Evolutionary conservation across 352 stramenopile species (phyloP), one percentile per base, ranked within the genome.

Genomic region (Phytophthora sp.): DNA sequence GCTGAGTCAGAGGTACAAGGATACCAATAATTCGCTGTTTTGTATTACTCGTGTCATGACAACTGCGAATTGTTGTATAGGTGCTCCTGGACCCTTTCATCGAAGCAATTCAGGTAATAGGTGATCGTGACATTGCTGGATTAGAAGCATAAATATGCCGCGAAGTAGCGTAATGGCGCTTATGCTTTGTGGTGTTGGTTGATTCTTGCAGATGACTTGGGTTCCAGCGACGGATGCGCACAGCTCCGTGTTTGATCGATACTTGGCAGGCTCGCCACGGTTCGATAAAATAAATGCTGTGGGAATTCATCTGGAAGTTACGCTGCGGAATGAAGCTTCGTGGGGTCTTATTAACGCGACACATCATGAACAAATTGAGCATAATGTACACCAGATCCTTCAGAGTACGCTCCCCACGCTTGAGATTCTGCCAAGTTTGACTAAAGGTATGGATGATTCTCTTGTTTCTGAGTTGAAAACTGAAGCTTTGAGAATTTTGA

Each of bases 41-140:
- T 1, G 8, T 35, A 49, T 18, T 54, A 7, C 4, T 31, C 7
- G 31, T 15, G 15, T 39, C 20, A 32, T 56, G 20, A n/a, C n/a
- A n/a, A n/a, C n/a, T n/a, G n/a, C n/a, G n/a, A n/a, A n/a, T n/a
- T n/a, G n/a, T n/a, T 13, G 18, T 51, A 12, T 48, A 77, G 69
- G 15, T 66, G 20, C 34, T 24, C 18, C 51, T 83, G 6, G 71
- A 77, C 34, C 68, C 74, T 10, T 38, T 80, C 6, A 42, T 84
- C 21, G 51, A 80, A 37, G 32, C 54, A 27, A 66, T 87, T 61
- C 65, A 83, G 61, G 77, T 81, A 53, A n/a, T n/a, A n/a, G n/a
- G n/a, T n/a, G n/a, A n/a, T n/a, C n/a, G n/a, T n/a, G n/a, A n/a
- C n/a, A n/a, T n/a, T n/a, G n/a, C n/a, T n/a, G n/a, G n/a, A n/a